Evolutionary conservation across 2,329 filamentous ascomycete genomes (phyloP).

Genomic region (Orbilia brochopaga): DNA sequence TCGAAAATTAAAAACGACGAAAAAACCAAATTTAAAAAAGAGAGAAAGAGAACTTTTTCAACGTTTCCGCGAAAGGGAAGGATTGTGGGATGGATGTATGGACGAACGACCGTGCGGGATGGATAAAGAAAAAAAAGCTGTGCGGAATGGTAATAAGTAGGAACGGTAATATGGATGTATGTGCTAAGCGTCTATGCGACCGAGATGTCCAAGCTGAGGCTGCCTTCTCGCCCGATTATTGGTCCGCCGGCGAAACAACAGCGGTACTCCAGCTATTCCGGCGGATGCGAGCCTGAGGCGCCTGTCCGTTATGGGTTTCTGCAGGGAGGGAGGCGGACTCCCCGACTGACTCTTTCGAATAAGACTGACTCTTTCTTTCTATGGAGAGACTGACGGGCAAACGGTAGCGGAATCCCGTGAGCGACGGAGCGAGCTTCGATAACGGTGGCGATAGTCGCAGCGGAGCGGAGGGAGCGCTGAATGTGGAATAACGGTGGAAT

Average conservation of each 20-base stretch:
- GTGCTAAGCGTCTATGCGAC: constrained; percentile 9
- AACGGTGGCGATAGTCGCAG: too few relatives aligned
- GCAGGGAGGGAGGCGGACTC: background rate
- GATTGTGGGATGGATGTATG: too few relatives aligned
- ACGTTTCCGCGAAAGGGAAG: too few relatives aligned
- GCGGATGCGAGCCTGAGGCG: constrained; percentile 3
- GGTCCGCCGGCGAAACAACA: background rate
- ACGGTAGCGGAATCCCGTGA: too few relatives aligned
- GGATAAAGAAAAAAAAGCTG: background rate
- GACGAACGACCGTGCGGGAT: background rate
- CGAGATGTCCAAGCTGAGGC: constrained; percentile 2
- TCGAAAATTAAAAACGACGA: background rate
- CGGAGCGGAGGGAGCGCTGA: too few relatives aligned
- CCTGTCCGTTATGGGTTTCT: background rate
- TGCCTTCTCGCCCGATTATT: background rate
- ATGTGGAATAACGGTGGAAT: too few relatives aligned
- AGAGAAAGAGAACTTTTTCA: too few relatives aligned
- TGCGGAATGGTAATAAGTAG: background rate
- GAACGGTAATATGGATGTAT: too few relatives aligned
- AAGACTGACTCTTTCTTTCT: too few relatives aligned
- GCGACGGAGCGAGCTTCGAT: too few relatives aligned
- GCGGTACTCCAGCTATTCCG: background rate
- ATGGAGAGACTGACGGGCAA: too few relatives aligned
- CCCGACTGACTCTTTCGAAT: too few relatives aligned
- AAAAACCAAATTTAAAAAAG: background rate